Base-by-base conservation (phyloP, 2,329 filamentous ascomycete species). In the Trichoderma oligosporum region DNA sequence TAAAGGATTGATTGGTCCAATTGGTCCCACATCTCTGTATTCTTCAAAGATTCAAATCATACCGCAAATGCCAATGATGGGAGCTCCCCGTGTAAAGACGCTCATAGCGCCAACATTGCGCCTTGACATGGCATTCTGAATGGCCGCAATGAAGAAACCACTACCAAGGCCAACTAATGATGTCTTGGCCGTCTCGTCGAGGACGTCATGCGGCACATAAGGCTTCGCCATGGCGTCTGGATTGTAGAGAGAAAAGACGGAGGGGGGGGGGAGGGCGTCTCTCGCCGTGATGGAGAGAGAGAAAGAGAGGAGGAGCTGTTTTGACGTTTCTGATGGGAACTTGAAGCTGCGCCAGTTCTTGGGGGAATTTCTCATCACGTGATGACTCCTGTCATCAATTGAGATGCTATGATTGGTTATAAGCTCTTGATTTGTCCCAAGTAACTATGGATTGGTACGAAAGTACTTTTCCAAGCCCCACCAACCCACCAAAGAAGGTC, bases 61-160 rank as follows among this genome's bases (percentile, higher is more conserved):
- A 74, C 72, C 66, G 61, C 67, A 67, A 36, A 74, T 66, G 44
- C 73, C 87, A 69, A 93, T 88, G 48, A 87, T 87, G 68, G 86
- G 79, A 63, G 91, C 92, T 57, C 85, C 87, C 67, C 85, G 84
- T 45, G 89, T 89, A 70, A 97, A 86, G 67, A 96, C 82, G 64
- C 89, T 88, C 78, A 87, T 83, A 61, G 86, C 82, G 66, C 91
- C 90, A 63, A 94, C 79, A 73, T 96, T 96, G 71, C 84, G 81
- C 78, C 85, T 91, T 56, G 86, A 81, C 65, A 97, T 82, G 59
- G 91, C 90, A 78, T 96, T 97, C 78, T 92, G 89, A 63, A 96
- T 81, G 56, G 88, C 86, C 49, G 90, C 87, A 60, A 88, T 71
- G 73, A 91, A 81, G 69, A 88, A 76, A 66, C 91, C 91, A 60